phyloP scores from a whole-genome alignment of 179 eudicot species.

The Spinacia oleracea region DNA sequence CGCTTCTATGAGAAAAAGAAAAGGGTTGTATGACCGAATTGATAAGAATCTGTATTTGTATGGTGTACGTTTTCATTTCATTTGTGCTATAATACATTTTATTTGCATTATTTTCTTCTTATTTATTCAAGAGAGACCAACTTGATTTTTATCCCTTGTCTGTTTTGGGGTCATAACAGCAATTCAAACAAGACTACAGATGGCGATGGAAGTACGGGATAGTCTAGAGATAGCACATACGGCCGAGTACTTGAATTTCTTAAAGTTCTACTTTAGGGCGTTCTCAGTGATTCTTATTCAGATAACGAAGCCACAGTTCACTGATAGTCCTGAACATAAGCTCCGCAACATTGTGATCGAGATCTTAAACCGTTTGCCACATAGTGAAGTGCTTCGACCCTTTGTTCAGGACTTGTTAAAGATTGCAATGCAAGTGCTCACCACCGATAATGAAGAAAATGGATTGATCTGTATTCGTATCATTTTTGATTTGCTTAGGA shows the following conservation, averaged over 20 bases:
- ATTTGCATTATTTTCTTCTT: neutral
- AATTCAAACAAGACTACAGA: conserved; percentile 70
- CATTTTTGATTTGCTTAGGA: conserved; percentile 85
- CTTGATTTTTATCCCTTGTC: neutral
- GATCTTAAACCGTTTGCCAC: conserved; percentile 89
- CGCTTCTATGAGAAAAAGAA: no score
- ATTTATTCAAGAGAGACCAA: neutral
- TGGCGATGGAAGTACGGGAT: conserved; percentile 98
- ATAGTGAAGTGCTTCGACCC: conserved; percentile 90
- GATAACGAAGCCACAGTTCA: conserved; percentile 84
- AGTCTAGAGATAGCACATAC: conserved; percentile 95
- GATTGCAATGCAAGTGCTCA: conserved; percentile 92
- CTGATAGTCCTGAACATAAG: conserved; percentile 85
- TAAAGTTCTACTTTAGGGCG: conserved; percentile 81
- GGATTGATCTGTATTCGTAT: conserved; percentile 92
- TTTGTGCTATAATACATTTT: neutral
- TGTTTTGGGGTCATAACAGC: conserved; percentile 38
- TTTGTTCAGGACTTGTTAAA: conserved; percentile 85
- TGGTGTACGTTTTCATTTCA: neutral
- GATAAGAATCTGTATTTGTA: neutral
- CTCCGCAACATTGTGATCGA: conserved; percentile 82
- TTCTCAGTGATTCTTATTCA: conserved; percentile 76
- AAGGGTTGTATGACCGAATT: neutral
- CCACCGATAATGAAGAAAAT: conserved; percentile 90
- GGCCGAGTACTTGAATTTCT: conserved; percentile 94